These are phyloP conservation scores for Volvox africanus DNA, from an alignment of 139 green algal species.

Conservation along the genomic window DNA sequence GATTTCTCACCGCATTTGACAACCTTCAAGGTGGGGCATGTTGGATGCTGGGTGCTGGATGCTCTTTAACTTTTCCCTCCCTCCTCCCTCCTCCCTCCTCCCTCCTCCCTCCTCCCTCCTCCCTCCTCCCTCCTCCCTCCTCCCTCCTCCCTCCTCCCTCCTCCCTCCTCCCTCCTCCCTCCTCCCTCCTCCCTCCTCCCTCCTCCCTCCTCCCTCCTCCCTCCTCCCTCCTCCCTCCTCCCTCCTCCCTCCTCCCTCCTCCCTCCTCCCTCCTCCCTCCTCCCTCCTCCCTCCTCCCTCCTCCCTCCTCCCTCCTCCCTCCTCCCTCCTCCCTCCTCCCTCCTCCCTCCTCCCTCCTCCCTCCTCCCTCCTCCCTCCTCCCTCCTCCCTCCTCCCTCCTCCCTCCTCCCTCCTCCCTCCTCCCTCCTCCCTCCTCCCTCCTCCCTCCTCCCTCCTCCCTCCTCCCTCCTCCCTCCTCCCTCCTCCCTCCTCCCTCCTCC, in stretches of 20 bases:
- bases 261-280: not conserved
- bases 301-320: too few relatives aligned
- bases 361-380: not conserved
- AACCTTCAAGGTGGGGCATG: too few relatives aligned
- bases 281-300: not conserved
- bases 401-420: not conserved
- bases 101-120: not conserved
- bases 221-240: not conserved
- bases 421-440: not conserved
- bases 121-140: not conserved
- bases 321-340: not conserved
- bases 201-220: not conserved
- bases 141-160: not conserved
- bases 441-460: not conserved
- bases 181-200: not conserved
- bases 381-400: not conserved
- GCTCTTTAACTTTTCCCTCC: too few relatives aligned
- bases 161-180: not conserved
- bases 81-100: not conserved
- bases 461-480: not conserved
- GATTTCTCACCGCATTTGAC: too few relatives aligned
- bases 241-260: too few relatives aligned
- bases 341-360: not conserved
- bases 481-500: not conserved
- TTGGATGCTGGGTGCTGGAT: too few relatives aligned